Evolutionary conservation across 768 basidiomycete species (phyloP).

Genomic region (Agaricus blazei): DNA sequence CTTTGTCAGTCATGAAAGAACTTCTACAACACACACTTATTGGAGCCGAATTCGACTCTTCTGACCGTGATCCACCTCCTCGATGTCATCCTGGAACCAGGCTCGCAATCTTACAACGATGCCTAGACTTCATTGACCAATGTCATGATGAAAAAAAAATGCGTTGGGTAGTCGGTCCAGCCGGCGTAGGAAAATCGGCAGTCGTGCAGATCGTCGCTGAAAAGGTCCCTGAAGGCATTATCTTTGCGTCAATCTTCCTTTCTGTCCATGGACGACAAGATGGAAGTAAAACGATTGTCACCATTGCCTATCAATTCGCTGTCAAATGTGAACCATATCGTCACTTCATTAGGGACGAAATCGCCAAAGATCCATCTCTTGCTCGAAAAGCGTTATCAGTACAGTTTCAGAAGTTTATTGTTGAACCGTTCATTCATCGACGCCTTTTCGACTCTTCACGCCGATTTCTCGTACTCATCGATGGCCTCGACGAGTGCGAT

Average conservation of each 20-base stretch:
- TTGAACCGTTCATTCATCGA: no score
- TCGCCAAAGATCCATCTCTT: neutral
- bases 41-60: neutral
- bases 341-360: neutral
- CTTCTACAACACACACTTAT: neutral
- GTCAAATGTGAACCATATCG: neutral
- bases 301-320: neutral
- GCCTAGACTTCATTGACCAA: neutral
- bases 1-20: neutral
- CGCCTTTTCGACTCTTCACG: no score
- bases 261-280: neutral
- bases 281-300: neutral
- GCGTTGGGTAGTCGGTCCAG: neutral
- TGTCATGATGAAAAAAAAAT: neutral
- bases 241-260: neutral
- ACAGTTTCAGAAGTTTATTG: neutral
- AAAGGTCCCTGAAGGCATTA: neutral
- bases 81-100: no score
- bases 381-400: neutral
- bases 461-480: no score
- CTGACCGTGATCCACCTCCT: neutral
- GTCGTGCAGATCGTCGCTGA: neutral
- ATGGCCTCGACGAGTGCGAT: neutral
- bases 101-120: no score
- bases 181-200: neutral